phyloP scores from a whole-genome alignment of 1,139 yeast species.

The Candida mesenterica region DNA sequence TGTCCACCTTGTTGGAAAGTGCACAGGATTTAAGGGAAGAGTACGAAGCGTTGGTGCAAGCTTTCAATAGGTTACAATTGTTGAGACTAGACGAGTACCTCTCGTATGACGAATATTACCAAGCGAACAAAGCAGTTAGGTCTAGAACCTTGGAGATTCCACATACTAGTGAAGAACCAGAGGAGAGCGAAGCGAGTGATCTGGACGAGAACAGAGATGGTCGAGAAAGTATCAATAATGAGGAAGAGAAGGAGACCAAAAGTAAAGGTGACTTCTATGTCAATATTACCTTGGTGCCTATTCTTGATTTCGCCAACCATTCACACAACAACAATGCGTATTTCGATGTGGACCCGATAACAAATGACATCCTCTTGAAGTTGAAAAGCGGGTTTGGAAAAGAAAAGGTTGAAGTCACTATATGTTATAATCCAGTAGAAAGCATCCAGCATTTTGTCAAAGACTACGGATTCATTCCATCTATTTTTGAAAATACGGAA shows the following conservation, averaged over 20 bases:
- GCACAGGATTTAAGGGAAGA: constrained; percentile 21
- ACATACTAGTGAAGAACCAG: constrained; percentile 20
- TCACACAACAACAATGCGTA: constrained; percentile 45
- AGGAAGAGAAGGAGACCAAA: not conserved
- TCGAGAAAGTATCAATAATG: not conserved
- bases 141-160: constrained; percentile 69
- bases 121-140: constrained; percentile 48
- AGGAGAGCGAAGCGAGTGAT: constrained; percentile 1
- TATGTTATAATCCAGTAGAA: constrained; percentile 49
- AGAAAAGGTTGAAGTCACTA: constrained; percentile 37
- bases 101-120: constrained; percentile 32
- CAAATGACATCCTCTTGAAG: constrained; percentile 45
- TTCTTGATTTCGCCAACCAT: constrained; percentile 69
- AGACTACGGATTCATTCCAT: constrained; percentile 61
- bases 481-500: constrained; percentile 4
- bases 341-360: constrained; percentile 57
- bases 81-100: constrained; percentile 13
- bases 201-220: constrained; percentile 1
- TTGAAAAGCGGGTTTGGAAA: constrained; percentile 18
- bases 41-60: constrained; percentile 21
- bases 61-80: constrained; percentile 12
- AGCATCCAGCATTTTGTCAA: constrained; percentile 46
- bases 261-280: constrained; percentile 36
- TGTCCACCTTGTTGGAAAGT: constrained; percentile 16
- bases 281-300: constrained; percentile 60